phyloP scores from a whole-genome alignment of 73 alveolate species.

The Paramecium sexaurelia region DNA sequence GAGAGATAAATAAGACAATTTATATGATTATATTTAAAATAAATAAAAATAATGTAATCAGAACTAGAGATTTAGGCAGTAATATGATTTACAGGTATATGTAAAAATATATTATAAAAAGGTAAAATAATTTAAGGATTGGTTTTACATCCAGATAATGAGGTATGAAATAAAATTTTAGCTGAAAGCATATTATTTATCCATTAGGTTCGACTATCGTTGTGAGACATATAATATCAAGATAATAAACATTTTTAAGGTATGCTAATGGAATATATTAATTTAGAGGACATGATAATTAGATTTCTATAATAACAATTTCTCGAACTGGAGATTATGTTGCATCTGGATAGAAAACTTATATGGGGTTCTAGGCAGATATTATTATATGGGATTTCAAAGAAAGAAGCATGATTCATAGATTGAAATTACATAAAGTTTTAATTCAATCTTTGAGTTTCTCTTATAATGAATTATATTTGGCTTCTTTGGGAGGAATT shows the following conservation, averaged over 20 bases:
- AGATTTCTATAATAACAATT: constrained; percentile 83
- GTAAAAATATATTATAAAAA: neutral
- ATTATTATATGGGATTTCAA: constrained; percentile 97
- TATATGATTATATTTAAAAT: neutral
- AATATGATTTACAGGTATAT: constrained; percentile 78
- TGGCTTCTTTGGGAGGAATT: constrained; percentile 97
- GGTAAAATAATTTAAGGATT: constrained; percentile 94
- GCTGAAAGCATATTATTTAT: constrained; percentile 82
- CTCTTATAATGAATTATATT: constrained; percentile 92
- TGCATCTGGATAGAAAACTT: constrained; percentile 93
- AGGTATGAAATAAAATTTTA: constrained; percentile 36
- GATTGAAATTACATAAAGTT: constrained; percentile 94
- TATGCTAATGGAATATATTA: neutral
- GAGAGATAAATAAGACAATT: no score
- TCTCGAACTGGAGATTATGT: constrained; percentile 87
- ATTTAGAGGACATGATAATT: constrained; percentile 90
- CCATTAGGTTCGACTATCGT: constrained; percentile 97
- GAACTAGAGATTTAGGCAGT: constrained; percentile 80
- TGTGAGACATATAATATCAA: constrained; percentile 88
- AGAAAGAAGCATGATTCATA: constrained; percentile 83
- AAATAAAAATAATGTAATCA: neutral
- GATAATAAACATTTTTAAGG: constrained; percentile 75
- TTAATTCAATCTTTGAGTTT: constrained; percentile 87
- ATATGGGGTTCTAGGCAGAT: constrained; percentile 95
- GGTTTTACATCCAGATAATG: constrained; percentile 97